Conservation (phyloP, 306 rosid genomes). For the Prunus davidiana region DNA sequence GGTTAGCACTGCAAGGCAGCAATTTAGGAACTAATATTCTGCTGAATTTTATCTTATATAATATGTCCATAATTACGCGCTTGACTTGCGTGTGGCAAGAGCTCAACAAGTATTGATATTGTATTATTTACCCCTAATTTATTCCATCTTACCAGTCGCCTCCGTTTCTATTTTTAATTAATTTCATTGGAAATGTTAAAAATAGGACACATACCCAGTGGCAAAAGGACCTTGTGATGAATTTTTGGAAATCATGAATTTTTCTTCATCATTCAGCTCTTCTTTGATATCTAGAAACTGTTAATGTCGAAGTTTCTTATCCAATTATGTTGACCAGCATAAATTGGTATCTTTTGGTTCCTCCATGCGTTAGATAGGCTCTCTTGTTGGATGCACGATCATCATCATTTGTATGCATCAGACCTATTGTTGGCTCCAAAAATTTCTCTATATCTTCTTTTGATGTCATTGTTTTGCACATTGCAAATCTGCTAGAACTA, state of each 20-base stretch:
- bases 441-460: not conserved
- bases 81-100: not conserved
- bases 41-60: not conserved
- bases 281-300: not conserved
- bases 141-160: not conserved
- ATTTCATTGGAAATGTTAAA: not conserved
- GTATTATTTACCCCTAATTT: not conserved
- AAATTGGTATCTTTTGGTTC: not conserved
- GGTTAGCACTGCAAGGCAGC: constrained; percentile 33
- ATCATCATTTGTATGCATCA: not conserved
- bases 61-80: not conserved
- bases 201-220: not conserved
- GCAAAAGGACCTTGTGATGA: not conserved
- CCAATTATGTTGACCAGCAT: not conserved
- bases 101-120: not conserved
- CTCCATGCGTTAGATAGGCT: not conserved
- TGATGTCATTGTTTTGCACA: not conserved
- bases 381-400: not conserved
- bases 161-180: not conserved
- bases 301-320: not conserved
- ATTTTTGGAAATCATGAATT: not conserved
- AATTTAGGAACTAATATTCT: not conserved
- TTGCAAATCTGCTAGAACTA: not conserved
- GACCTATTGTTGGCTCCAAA: not conserved
- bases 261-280: not conserved